Conservation (phyloP, 108 stramenopile species). For the Cylindrotheca closterium region DNA sequence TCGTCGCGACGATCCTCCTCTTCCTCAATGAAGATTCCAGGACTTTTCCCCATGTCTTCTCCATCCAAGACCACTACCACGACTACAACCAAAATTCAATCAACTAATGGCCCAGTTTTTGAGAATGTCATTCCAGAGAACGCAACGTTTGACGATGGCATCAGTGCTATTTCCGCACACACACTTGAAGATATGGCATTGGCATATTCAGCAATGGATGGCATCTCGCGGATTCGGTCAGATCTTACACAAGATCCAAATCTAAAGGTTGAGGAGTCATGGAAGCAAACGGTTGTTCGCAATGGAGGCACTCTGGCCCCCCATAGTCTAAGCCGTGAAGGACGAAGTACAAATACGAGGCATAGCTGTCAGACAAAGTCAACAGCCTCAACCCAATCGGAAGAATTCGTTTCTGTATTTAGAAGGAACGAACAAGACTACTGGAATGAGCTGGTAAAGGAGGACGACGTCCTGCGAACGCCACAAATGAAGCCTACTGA, state of each 20-base stretch:
- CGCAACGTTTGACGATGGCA: constrained; percentile 74
- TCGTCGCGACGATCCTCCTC: neutral
- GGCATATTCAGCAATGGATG: neutral
- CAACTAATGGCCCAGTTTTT: neutral
- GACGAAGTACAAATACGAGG: constrained; percentile 9
- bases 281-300: constrained; percentile 11
- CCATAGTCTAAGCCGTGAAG: neutral
- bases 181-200: constrained; percentile 77
- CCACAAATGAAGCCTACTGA: neutral
- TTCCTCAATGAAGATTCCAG: neutral
- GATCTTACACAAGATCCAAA: constrained; percentile 26
- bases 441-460: constrained; percentile 29
- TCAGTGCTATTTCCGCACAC: constrained; percentile 64
- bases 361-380: constrained; percentile 6
- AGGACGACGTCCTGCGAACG: constrained; percentile 2
- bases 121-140: neutral
- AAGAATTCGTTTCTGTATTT: constrained; percentile 17
- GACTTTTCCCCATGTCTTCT: constrained; percentile 14
- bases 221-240: constrained; percentile 1
- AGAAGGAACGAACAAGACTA: constrained; percentile 21
- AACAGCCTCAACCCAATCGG: constrained; percentile 17
- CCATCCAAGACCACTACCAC: constrained; percentile 7
- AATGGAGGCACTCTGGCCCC: neutral
- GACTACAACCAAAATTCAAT: too few relatives aligned
- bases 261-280: constrained; percentile 12